Conservation (phyloP, 78 protist species). For the Dictyostelium firmibasis region DNA sequence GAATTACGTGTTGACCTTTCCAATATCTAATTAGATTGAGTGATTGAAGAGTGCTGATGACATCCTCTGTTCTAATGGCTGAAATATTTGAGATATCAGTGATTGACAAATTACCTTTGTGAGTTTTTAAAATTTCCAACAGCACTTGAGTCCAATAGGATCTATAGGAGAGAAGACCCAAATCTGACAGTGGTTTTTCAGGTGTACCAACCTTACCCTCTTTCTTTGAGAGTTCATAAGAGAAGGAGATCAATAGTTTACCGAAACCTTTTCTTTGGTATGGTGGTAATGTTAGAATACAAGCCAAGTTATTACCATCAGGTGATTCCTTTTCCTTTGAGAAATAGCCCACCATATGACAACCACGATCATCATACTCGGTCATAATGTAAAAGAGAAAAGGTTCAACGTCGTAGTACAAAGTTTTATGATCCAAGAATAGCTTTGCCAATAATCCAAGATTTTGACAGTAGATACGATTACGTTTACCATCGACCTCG, state of each 20-base stretch:
- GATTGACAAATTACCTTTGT: conserved; percentile 55
- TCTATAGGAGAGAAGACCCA: conserved; percentile 93
- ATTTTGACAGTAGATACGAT: conserved; percentile 95
- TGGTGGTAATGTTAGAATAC: conserved; percentile 97
- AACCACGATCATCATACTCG: conserved; percentile 90
- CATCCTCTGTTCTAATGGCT: conserved; percentile 89
- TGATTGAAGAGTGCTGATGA: conserved; percentile 88
- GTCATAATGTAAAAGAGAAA: conserved; percentile 96
- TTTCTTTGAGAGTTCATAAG: conserved; percentile 94
- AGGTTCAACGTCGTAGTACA: conserved; percentile 96
- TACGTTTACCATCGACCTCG: conserved; percentile 95
- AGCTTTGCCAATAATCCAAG: conserved; percentile 96
- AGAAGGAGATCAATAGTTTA: conserved; percentile 91
- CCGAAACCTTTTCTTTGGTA: conserved; percentile 97
- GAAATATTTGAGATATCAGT: conserved; percentile 83
- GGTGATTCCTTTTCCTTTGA: conserved; percentile 93
- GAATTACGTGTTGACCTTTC: conserved; percentile 90
- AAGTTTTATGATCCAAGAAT: conserved; percentile 97
- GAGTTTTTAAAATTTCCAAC: conserved; percentile 36
- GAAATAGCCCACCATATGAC: conserved; percentile 97
- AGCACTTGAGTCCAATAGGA: conserved; percentile 90
- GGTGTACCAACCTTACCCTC: conserved; percentile 97
- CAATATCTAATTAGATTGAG: conserved; percentile 89
- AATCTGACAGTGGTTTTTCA: conserved; percentile 98
- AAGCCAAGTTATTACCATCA: conserved; percentile 94